Base-by-base conservation (phyloP, 352 stramenopile species). In the Phytophthora sp. region DNA sequence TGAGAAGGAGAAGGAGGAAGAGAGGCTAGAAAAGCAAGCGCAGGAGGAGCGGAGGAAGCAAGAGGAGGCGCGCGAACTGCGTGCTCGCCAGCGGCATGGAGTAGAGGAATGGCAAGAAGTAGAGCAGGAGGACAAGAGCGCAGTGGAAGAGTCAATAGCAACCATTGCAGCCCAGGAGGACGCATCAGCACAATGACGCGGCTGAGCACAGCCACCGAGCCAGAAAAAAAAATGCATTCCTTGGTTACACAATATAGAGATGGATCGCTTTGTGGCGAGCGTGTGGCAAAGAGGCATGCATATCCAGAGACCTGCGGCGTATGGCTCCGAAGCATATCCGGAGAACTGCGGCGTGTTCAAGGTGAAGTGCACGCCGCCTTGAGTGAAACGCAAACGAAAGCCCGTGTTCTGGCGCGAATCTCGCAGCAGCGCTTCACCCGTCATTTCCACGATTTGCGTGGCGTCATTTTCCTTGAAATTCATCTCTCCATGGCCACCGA, bases 1-100 rank as follows among this genome's bases (percentile, higher is more conserved):
- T 20, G 84, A 91, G 44, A 86, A 87, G 48, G 82, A 92, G 56
- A 61, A 77, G 24, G 55, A 79, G 32, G 74, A 89, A 2, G 78
- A 87, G 15, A 68, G 58, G 5, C 51, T 66, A 0, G 84, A 89
- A 43, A 42, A 62, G 15, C 53, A 71, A 51, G 66, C 66, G 0
- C 61, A 86, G 55, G 66, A 76, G 21, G 71, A 79, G 26, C 69
- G 77, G 9, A 74, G 73, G 54, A 71, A 75, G 41, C 75, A 87
- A 51, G 72, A 82, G 21, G 73, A 88, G 41, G 79, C 75, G 2
- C 79, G 82, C 1, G 68, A 87, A 57, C 53, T 75, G 9, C 79
- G 83, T 31, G 77, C 72, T 18, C 69, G 79, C 37, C 79, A 88
- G 32, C 77, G 83, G 10, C 62, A 77, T 51, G 69, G 44, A 20